A percentile compares a stretch with the other conserved stretches of the same genome.
These are phyloP conservation scores for Globisporangium yorkense DNA, from an alignment of 352 stramenopile species.

Conservation along the genomic window DNA sequence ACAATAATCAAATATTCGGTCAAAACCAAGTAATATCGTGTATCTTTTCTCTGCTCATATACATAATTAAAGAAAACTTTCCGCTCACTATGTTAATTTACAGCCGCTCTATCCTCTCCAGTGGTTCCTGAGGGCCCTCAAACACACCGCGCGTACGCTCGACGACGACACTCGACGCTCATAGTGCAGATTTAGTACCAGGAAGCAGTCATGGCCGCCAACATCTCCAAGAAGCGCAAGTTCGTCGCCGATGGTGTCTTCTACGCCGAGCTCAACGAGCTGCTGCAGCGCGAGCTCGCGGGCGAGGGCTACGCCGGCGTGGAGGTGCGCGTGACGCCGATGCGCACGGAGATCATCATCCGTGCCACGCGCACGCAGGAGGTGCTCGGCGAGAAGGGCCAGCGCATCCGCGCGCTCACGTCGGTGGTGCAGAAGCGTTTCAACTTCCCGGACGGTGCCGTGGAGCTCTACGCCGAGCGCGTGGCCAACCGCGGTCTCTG, in stretches of 20 bases:
- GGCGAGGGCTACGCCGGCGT: constrained; percentile 98
- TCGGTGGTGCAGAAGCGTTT: constrained; percentile 99
- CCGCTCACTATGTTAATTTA: not conserved
- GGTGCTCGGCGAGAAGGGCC: constrained; percentile 99
- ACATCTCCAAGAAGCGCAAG: constrained; percentile 99
- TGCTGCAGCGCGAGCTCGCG: constrained; percentile 96
- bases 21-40: too few relatives aligned
- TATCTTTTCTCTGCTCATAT: not conserved
- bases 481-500: constrained; percentile 98
- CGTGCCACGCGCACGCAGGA: constrained; percentile 98
- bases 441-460: constrained; percentile 91
- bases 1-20: too few relatives aligned
- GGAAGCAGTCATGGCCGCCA: constrained; percentile 68
- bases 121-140: not conserved
- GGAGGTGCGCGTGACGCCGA: constrained; percentile 97
- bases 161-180: not conserved
- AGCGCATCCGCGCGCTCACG: constrained; percentile 98
- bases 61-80: too few relatives aligned
- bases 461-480: constrained; percentile 99
- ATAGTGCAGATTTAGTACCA: constrained; percentile 14
- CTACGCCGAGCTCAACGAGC: constrained; percentile 99
- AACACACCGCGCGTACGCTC: too few relatives aligned
- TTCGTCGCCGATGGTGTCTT: constrained; percentile 99
- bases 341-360: constrained; percentile 99
- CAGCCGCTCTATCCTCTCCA: not conserved